phyloP scores from a whole-genome alignment of 1,284 basidiomycete genomes.

The Irpex sp. region DNA sequence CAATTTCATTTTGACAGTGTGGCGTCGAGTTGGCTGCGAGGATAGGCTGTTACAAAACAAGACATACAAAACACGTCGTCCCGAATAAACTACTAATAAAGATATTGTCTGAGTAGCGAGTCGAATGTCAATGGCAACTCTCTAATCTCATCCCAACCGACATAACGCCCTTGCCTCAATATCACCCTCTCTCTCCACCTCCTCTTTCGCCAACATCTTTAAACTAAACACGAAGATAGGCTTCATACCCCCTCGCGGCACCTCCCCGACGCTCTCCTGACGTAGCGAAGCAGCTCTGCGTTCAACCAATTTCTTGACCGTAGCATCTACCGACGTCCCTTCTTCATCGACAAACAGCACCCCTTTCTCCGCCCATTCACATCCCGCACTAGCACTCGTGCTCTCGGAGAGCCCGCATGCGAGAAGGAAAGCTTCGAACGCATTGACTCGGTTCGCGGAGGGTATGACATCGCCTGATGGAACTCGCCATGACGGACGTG shows the following conservation, averaged over 20 bases:
- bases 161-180: constrained; percentile 17
- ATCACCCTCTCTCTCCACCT: constrained; percentile 10
- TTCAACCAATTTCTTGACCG: constrained; percentile 11
- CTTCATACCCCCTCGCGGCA: not conserved
- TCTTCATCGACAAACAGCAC: constrained; percentile 24
- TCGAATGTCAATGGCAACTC: not conserved
- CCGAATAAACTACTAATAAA: not conserved
- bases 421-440: constrained; percentile 19
- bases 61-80: not conserved
- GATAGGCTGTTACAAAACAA: not conserved
- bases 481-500: constrained; percentile 18
- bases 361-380: constrained; percentile 19
- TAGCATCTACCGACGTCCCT: not conserved
- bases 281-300: constrained; percentile 4
- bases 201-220: constrained; percentile 17
- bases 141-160: constrained; percentile 12
- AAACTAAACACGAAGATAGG: constrained; percentile 20
- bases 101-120: too few relatives aligned
- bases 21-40: too few relatives aligned
- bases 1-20: too few relatives aligned
- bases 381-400: not conserved
- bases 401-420: constrained; percentile 21
- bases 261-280: not conserved
- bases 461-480: constrained; percentile 19
- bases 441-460: constrained; percentile 14